Conservation (phyloP, 2,329 filamentous ascomycete genomes). For the Colletotrichum camelliae region DNA sequence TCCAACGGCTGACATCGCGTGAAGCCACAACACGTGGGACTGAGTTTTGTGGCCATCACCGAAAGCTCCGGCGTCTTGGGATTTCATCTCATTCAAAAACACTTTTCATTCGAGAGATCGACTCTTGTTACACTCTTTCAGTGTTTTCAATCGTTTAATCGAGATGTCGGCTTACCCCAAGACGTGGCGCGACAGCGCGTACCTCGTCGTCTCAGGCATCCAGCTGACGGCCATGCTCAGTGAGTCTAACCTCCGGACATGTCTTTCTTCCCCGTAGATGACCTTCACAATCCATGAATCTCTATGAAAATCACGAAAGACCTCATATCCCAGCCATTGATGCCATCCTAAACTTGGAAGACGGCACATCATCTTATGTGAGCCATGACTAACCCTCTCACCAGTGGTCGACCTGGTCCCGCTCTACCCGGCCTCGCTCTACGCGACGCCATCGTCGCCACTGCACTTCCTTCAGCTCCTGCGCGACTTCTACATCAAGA, state of each 20-base stretch:
- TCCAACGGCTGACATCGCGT: background rate
- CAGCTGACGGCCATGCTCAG: conserved; percentile 30
- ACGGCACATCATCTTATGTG: background rate
- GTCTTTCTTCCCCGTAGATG: background rate
- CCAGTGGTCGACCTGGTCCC: conserved; percentile 59
- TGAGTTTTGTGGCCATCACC: background rate
- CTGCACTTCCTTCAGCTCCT: conserved; percentile 53
- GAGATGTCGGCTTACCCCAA: conserved; percentile 11
- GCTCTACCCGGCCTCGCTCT: conserved; percentile 56
- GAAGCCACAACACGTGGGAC: background rate
- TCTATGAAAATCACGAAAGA: background rate
- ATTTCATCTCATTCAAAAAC: background rate
- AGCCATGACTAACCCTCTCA: background rate
- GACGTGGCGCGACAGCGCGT: conserved; percentile 36
- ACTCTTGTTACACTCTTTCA: background rate
- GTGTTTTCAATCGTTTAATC: background rate
- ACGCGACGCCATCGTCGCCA: conserved; percentile 43
- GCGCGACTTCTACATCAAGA: conserved; percentile 50
- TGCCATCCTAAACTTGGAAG: background rate
- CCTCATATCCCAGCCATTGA: background rate
- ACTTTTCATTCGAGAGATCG: rapidly evolving
- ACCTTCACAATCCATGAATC: background rate
- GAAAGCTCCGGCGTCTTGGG: background rate
- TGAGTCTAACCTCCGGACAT: background rate
- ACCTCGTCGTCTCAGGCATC: conserved; percentile 36